Evolutionary conservation across 768 basidiomycete genomes (phyloP).

Genomic region (Rhodotorula graminis): DNA sequence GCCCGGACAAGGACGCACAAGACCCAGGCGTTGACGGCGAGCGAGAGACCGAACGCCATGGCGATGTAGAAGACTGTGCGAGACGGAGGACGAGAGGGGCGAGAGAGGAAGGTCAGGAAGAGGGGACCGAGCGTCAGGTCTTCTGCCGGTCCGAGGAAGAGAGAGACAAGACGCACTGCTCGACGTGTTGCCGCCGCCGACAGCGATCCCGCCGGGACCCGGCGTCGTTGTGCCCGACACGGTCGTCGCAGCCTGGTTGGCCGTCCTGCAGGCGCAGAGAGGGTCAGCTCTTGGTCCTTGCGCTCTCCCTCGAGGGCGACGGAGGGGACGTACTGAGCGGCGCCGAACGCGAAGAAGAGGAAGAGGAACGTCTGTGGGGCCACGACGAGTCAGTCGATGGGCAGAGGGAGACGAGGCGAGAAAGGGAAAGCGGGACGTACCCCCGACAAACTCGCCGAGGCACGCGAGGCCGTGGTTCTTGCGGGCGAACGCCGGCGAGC

Average conservation of each 20-base stretch:
- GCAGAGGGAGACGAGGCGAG: too few relatives aligned
- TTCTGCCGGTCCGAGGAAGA: neutral
- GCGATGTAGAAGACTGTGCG: conserved; percentile 37
- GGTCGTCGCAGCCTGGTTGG: conserved; percentile 6
- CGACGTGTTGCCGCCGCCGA: conserved; percentile 29
- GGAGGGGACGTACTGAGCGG: neutral
- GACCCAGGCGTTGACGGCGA: conserved; percentile 31
- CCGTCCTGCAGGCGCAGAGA: neutral
- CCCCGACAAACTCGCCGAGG: conserved; percentile 28
- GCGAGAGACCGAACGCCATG: conserved; percentile 35
- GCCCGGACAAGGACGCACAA: conserved; percentile 8
- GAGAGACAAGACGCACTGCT: conserved; percentile 2
- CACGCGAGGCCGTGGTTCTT: conserved; percentile 23
- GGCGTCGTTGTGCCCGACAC: conserved; percentile 9
- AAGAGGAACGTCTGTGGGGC: conserved; percentile 11
- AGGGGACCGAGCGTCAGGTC: too few relatives aligned
- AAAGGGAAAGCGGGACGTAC: neutral
- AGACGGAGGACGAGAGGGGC: too few relatives aligned
- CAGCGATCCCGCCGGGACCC: conserved; percentile 9
- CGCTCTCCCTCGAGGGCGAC: neutral
- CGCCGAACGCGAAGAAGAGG: conserved; percentile 15
- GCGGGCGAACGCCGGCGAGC: neutral
- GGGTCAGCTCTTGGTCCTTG: neutral
- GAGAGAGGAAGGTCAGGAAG: too few relatives aligned
- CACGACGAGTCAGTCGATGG: too few relatives aligned